phyloP scores from a whole-genome alignment of 768 basidiomycete genomes.

The Suillus fuscotomentosus region DNA sequence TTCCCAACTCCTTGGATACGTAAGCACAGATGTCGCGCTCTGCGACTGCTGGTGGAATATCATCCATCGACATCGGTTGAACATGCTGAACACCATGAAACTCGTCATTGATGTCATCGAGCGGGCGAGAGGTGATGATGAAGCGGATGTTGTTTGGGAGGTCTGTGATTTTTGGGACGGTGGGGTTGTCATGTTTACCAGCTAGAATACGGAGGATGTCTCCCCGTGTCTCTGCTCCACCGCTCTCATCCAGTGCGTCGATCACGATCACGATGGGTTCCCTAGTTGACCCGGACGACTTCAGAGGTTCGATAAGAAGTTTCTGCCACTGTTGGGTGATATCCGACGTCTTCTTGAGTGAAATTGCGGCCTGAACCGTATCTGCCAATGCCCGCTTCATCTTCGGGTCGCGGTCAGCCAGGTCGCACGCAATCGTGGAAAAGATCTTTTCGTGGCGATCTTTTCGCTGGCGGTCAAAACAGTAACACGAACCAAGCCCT shows the following conservation, averaged over 20 bases:
- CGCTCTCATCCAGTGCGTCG: conserved; percentile 23
- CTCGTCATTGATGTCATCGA: background rate
- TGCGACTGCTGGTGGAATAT: background rate
- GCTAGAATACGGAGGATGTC: background rate
- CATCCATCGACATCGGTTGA: background rate
- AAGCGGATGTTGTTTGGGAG: conserved; percentile 8
- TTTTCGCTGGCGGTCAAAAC: conserved; percentile 13
- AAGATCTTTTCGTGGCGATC: conserved; percentile 1
- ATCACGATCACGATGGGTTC: conserved; percentile 27
- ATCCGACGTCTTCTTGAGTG: background rate
- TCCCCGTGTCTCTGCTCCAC: background rate
- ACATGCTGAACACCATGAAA: background rate
- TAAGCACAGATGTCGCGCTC: conserved; percentile 4
- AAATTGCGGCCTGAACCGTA: background rate
- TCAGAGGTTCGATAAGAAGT: conserved; percentile 17
- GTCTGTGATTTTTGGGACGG: background rate
- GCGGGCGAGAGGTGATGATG: conserved; percentile 10
- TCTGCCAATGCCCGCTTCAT: background rate
- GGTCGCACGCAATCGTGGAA: background rate
- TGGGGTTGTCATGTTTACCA: background rate
- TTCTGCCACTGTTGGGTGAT: conserved; percentile 13
- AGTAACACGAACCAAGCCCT: conserved; percentile 19
- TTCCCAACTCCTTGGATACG: background rate
- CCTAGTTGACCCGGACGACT: conserved; percentile 2
- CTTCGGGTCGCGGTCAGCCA: conserved; percentile 15